phyloP scores from a whole-genome alignment of 768 basidiomycete genomes.

The Candolleomyces eurysporus region DNA sequence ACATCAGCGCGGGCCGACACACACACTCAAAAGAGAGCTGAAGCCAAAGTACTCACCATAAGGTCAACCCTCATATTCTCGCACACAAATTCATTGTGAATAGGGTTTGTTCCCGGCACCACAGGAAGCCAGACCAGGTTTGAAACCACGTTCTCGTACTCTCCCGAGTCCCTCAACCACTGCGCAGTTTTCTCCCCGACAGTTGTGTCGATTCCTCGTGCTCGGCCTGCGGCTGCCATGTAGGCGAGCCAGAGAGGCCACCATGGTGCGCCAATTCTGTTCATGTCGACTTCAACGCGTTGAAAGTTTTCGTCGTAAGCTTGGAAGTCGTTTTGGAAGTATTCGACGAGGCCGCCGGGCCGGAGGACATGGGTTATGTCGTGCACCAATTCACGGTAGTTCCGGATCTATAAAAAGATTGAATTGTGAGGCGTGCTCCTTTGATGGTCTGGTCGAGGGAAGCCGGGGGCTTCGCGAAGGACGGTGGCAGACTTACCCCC shows the following conservation, averaged over 20 bases:
- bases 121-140: constrained; percentile 63
- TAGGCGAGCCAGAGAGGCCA: constrained; percentile 7
- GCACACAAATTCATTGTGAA: constrained; percentile 48
- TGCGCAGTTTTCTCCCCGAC: constrained; percentile 41
- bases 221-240: not conserved
- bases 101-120: constrained; percentile 41
- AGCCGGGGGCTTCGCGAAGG: too few relatives aligned
- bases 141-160: constrained; percentile 58
- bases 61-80: constrained; percentile 42
- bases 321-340: constrained; percentile 69
- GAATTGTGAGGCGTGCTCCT: not conserved
- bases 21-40: not conserved
- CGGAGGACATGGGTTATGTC: constrained; percentile 66
- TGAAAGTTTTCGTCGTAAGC: constrained; percentile 52
- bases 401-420: constrained; percentile 50
- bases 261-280: constrained; percentile 1
- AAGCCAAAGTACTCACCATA: constrained; percentile 32
- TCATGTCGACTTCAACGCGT: not conserved
- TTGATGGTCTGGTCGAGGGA: not conserved
- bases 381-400: constrained; percentile 62
- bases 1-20: not conserved
- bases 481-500: constrained; percentile 49
- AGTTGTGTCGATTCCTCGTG: constrained; percentile 8
- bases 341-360: constrained; percentile 64
- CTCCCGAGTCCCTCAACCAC: constrained; percentile 56